These are phyloP conservation scores for Vitis cinerea DNA, from an alignment of 164 flowering plant genomes.

Conservation along the genomic window DNA sequence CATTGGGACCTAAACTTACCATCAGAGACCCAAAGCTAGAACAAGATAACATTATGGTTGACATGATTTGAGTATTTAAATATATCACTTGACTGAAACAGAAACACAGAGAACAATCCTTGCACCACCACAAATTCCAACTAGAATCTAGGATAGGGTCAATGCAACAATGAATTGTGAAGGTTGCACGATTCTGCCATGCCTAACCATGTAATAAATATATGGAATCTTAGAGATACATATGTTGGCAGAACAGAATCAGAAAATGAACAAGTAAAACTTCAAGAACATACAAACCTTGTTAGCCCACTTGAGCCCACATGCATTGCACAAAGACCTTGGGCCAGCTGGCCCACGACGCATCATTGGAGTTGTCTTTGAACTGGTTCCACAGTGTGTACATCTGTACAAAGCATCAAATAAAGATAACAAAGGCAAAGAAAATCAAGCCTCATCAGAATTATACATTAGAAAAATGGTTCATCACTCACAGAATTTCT, in stretches of 20 bases:
- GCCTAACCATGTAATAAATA: background rate
- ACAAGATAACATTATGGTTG: too few species aligned
- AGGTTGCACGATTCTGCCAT: too few species aligned
- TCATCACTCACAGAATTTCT: slow-evolving; percentile 51
- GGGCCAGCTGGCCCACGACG: slow-evolving; percentile 81
- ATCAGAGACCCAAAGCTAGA: too few species aligned
- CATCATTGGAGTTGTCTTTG: slow-evolving; percentile 74
- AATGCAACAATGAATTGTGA: background rate
- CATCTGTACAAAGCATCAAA: slow-evolving; percentile 37
- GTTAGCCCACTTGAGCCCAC: slow-evolving; percentile 81
- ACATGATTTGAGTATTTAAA: too few species aligned
- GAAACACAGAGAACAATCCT: too few species aligned
- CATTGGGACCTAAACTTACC: too few species aligned
- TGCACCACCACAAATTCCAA: too few species aligned
- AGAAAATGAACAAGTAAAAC: background rate
- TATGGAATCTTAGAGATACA: background rate
- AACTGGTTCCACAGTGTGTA: slow-evolving; percentile 62
- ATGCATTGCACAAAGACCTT: slow-evolving; percentile 75
- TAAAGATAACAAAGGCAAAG: background rate
- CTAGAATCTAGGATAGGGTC: too few species aligned
- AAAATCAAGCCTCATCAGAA: background rate
- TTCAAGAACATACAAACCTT: slow-evolving; percentile 38
- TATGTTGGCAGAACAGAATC: background rate
- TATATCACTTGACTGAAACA: too few species aligned
- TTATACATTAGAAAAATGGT: background rate